phyloP scores from a whole-genome alignment of 176 grass and related monocot species.

The Zoysia japonica region DNA sequence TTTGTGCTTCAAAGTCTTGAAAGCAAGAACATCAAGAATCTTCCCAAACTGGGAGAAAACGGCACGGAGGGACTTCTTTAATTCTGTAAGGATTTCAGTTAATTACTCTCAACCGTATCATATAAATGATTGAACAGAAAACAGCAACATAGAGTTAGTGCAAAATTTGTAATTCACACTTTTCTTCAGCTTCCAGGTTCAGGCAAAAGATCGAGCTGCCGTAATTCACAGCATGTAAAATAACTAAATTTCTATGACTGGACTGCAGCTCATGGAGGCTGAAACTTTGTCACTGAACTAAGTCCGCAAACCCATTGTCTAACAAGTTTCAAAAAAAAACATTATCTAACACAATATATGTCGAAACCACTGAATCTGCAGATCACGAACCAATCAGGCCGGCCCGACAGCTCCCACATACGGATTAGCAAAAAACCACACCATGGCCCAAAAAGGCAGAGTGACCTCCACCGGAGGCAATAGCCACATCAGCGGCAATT shows the following conservation, averaged over 20 bases:
- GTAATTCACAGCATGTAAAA: not conserved
- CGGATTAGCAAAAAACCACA: no score
- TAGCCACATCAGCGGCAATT: not conserved
- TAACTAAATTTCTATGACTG: not conserved
- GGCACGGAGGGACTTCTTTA: constrained; percentile 86
- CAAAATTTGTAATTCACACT: not conserved
- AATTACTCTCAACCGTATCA: constrained; percentile 9
- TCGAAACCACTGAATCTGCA: not conserved
- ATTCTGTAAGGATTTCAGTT: constrained; percentile 54
- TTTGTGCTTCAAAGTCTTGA: constrained; percentile 97
- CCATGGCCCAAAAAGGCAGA: no score
- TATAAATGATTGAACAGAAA: not conserved
- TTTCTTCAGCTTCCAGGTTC: not conserved
- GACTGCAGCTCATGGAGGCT: not conserved
- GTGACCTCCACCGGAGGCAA: no score
- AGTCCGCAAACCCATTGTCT: not conserved
- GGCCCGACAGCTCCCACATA: no score
- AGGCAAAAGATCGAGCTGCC: not conserved
- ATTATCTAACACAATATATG: not conserved
- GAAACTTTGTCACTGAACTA: not conserved
- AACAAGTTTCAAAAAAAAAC: no score
- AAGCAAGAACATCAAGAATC: constrained; percentile 91
- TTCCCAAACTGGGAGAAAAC: constrained; percentile 99
- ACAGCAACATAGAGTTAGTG: not conserved
- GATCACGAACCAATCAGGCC: no score